Evolutionary conservation across 345 rosid species (phyloP), one percentile per base, ranked within the genome.

Genomic region (Luvunga scandens): DNA sequence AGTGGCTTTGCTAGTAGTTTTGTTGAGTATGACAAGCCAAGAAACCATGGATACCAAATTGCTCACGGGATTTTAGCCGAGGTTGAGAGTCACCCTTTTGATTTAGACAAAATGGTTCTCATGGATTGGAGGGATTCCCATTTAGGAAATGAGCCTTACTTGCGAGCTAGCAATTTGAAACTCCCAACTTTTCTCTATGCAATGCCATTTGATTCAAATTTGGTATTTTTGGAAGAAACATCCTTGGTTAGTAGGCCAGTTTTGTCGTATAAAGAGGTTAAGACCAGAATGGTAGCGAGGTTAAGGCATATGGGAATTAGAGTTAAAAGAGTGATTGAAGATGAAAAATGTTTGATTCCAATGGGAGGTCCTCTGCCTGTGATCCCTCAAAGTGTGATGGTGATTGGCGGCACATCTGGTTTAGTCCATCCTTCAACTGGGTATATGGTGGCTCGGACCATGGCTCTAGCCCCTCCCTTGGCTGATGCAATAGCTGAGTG

Each of bases 91-190:
- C 95, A 91, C 59, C 93, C 93, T 16, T 91, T 83, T 78, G 93
- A 91, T 48, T 75, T 89, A 69, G 92, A 91, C 30, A 89, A 88
- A 84, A 88, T 89, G 93, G 83, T 91, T 76, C 84, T 91, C 0
- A 91, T 89, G 93, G 95, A 91, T 79, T 89, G 95, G 95, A 89
- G 95, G 81, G 92, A 91, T 76, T 80, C 91, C 60, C 95, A 91
- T 81, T 48, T 91, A 64, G 90, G 88, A 72, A 91, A 85, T 50
- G 91, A 91, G 64, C 95, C 93, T 69, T 78, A 83, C 66, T 69
- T 88, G 74, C 83, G 93, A 1, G 76, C 71, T 24, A 79, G 36
- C 81, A 91, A 88, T 75, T 81, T 85, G 8, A 85, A 45, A 59
- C 3, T 76, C 16, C 91, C 93, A 2, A 87, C 91, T 33, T 91